Percentiles rank a stretch among this genome's conserved stretches.
phyloP scores from a whole-genome alignment of 352 stramenopile species.

The Phytopythium litorale region DNA sequence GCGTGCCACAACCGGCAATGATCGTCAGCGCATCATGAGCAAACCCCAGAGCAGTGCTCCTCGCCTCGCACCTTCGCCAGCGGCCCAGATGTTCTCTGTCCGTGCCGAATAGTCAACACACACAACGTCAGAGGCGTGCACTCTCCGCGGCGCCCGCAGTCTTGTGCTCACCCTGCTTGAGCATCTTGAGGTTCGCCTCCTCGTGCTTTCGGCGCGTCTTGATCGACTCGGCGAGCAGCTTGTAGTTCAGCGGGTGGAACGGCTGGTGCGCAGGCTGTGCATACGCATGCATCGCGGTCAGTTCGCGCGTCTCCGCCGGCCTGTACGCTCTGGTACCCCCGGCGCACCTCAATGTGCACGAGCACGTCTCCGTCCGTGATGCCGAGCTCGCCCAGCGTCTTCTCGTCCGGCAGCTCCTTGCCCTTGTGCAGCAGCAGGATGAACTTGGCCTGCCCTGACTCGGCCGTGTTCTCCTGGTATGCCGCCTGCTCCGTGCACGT shows the following conservation, averaged over 20 bases:
- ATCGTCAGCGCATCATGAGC: not conserved
- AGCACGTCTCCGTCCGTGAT: constrained; percentile 77
- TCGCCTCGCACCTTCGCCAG: constrained; percentile 28
- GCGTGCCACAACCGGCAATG: not conserved
- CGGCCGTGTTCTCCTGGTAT: constrained; percentile 76
- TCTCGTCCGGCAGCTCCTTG: constrained; percentile 82
- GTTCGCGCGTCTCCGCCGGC: not conserved
- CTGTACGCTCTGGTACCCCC: not conserved
- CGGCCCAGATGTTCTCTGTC: constrained; percentile 84
- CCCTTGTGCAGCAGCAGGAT: constrained; percentile 85
- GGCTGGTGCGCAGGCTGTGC: constrained; percentile 63
- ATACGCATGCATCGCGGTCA: not conserved
- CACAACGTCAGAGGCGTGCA: not conserved
- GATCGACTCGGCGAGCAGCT: constrained; percentile 73
- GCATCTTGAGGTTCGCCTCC: constrained; percentile 79
- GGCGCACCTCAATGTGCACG: constrained; percentile 72
- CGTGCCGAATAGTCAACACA: not conserved
- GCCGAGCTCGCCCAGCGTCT: constrained; percentile 74
- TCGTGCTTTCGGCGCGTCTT: constrained; percentile 76
- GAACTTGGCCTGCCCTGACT: constrained; percentile 62
- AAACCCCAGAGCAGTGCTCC: not conserved
- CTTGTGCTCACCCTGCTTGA: constrained; percentile 51
- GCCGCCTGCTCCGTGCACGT: constrained; percentile 23
- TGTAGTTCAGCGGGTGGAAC: constrained; percentile 88
- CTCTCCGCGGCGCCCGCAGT: not conserved